Base-by-base conservation (phyloP, 176 grass and related monocot genomes). In the Calamus simplicifolius region DNA sequence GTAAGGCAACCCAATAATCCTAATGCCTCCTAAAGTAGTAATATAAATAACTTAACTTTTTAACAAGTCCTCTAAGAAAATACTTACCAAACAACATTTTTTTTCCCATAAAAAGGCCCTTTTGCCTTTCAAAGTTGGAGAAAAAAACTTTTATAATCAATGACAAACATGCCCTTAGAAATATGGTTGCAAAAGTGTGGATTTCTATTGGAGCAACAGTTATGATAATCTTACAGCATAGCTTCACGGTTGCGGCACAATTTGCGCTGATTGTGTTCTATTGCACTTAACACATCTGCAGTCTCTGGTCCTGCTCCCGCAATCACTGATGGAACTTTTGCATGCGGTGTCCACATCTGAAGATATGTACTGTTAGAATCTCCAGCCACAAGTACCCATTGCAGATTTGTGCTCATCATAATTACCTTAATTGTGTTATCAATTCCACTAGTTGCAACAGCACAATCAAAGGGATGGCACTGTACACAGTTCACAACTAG, bases 401-500 rank as follows among this genome's bases (percentile, higher is more conserved):
- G 35, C 8, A 43, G 35, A 43, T 43, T 43, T 10, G 8, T 12
- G 35, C 12, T 43, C 29, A 27, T 49, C 43, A 64, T 50, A 67
- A 56, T 77, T 88, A 98, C 93, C 81, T 98, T 98, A 53, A 98
- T 78, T 30, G 88, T 89, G 59, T 80, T 85, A 75, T 98, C 93
- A 35, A 98, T 98, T 25, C 88, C 93, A 68, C 87, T 98, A 48
- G 93, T 98, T 54, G 87, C 87, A 80, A 98, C 68, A 70, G 73
- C 79, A 59, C 87, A 98, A 65, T 98, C 93, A 35, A 81, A 85
- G 17, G 93, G 93, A 85, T 98, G 93, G 78, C 82, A 77, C 58
- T 98, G 93, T 88, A 98, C 83, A 67, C 93, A 98, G 63, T 98
- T 98, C 58, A 98, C 93, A 77, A 92, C 93, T 92, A 82, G 18